phyloP scores from a whole-genome alignment of 116 monocot genomes.

The Dioscorea cayenensis region DNA sequence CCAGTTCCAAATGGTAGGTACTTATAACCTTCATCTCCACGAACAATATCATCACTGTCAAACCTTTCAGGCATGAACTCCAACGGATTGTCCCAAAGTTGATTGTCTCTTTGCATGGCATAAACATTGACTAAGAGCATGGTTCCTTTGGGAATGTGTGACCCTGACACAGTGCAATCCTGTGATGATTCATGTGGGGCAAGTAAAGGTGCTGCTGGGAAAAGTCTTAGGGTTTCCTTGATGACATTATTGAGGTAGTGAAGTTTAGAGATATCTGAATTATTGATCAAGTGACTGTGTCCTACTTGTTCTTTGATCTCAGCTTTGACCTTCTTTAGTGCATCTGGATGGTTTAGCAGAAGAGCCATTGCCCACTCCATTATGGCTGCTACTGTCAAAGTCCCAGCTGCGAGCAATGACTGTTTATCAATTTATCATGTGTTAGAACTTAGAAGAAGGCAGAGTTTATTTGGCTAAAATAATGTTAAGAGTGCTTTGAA shows the following conservation, averaged over 20 bases:
- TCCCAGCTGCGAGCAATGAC: constrained; percentile 25
- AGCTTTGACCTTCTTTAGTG: constrained; percentile 1
- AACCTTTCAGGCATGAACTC: constrained; percentile 28
- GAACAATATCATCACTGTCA: background rate
- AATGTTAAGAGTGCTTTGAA: no score
- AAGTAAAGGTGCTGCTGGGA: constrained; percentile 14
- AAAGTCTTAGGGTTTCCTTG: constrained; percentile 23
- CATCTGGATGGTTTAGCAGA: constrained; percentile 30
- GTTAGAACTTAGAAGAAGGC: no score
- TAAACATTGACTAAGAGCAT: constrained; percentile 26
- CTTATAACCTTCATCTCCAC: background rate
- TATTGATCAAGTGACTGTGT: constrained; percentile 6
- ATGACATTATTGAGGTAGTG: constrained; percentile 14
- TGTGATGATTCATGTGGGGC: constrained; percentile 20
- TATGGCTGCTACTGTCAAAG: constrained; percentile 8
- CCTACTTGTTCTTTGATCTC: constrained; percentile 17
- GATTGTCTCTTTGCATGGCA: constrained; percentile 18
- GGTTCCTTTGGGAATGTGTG: constrained; percentile 10
- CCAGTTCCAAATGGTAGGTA: constrained; percentile 29
- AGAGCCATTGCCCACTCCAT: constrained; percentile 44
- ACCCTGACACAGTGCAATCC: constrained; percentile 17
- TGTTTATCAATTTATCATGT: background rate
- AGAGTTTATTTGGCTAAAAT: no score
- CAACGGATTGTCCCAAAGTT: constrained; percentile 12
- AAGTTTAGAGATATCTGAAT: constrained; percentile 16